Base-by-base conservation (phyloP, 768 basidiomycete species). In the Mycena metata region DNA sequence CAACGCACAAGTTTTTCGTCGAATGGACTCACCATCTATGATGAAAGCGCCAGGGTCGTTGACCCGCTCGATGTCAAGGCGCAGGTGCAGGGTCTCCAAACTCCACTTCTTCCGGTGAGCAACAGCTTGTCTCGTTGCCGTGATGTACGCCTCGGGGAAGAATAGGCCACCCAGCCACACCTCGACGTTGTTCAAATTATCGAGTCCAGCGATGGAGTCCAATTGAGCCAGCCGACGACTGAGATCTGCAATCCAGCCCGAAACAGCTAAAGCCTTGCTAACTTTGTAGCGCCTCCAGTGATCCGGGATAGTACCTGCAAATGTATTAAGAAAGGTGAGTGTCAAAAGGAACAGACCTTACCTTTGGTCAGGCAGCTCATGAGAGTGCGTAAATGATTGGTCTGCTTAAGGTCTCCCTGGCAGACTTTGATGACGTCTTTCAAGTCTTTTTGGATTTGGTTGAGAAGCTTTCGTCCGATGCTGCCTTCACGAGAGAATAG, bases 131-230 rank as follows among this genome's bases (percentile, higher is more conserved):
- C 97, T 87, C 2, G 96, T 96, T 2, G 97, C 97, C 0, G 97
- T 98, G 74, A 99, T 87, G 77, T 96, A 99, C 4, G 96, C 96
- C 75, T 96, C 95, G 0, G 97, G 98, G 87, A 94, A 96, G 86
- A 99, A 98, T 64, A 99, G 79, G 0, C 95, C 94, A 24, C 97
- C 96, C 16, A 99, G 88, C 93, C 95, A 95, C 50, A 98, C 93
- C 79, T 94, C 90, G 52, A 93, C 82, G 72, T 93, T 84, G 70
- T 82, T 85, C 69, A 91, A 79, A 74, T 85, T 89, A 69, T 91
- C 90, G 51, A 90, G 79, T 21, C 79, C 77, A 0, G 91, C 87
- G 63, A 98, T 90, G 36, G 82, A 79, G 59, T 96, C 89, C 43
- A 99, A 87, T 76, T 99, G 97, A n/a, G 80, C 85, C 41, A 99